Conservation (phyloP, 352 stramenopile genomes). For the Phytophthora megakarya region DNA sequence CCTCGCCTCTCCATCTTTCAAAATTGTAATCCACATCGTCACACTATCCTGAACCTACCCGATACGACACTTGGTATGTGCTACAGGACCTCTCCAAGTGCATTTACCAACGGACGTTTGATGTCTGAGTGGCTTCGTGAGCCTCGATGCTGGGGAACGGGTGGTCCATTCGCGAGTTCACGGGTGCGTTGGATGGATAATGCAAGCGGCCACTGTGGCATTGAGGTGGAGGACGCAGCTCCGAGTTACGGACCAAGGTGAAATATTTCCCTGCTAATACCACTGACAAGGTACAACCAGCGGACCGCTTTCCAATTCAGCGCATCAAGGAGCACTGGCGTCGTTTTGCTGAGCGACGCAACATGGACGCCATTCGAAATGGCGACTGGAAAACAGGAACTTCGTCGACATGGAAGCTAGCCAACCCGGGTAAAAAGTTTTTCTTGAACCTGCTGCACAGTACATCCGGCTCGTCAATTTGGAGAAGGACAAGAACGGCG, state of each 20-base stretch:
- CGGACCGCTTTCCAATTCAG: not conserved
- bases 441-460: slow-evolving; percentile 13
- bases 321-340: not conserved
- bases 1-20: no score
- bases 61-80: not conserved
- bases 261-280: not conserved
- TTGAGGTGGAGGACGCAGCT: not conserved
- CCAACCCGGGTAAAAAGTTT: slow-evolving; percentile 12
- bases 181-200: not conserved
- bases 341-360: not conserved
- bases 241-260: not conserved
- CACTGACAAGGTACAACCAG: not conserved
- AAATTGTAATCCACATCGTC: no score
- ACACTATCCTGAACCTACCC: slow-evolving; percentile 4
- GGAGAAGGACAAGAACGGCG: slow-evolving; percentile 11
- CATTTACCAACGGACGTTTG: not conserved
- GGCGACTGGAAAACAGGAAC: slow-evolving; percentile 12
- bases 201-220: not conserved
- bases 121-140: slow-evolving; percentile 2
- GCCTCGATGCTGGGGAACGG: slow-evolving; percentile 3
- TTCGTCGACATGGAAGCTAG: slow-evolving; percentile 5
- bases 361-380: slow-evolving; percentile 11
- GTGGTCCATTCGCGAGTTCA: no score
- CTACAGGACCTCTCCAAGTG: slow-evolving; percentile 9
- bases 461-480: slow-evolving; percentile 11